Evolutionary conservation across 495 filamentous ascomycete species (phyloP), one percentile per base, ranked within the genome.

Genomic region (Cercophora newfieldiana): DNA sequence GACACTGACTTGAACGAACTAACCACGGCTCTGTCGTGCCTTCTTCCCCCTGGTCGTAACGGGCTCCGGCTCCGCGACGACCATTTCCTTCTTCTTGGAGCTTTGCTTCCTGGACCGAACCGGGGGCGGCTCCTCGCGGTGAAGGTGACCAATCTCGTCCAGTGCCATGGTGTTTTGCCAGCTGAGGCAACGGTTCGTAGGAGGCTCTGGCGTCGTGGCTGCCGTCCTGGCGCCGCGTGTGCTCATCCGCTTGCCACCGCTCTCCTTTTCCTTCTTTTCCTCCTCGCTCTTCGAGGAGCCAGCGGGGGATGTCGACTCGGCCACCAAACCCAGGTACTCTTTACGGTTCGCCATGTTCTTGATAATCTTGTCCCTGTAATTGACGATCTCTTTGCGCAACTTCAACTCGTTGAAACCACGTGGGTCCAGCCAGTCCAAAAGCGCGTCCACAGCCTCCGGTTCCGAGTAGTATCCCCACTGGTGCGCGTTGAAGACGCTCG

Each of bases 401-500:
- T 92, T 94, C 33, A 87, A 76, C 76, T 99, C 95, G 33, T 95
- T 91, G 44, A 87, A 78, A 0, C 95, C 95, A 26, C 90, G 89
- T 7, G 87, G 80, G 71, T 99, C 95, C 5, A 99, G 83, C 95
- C 95, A 99, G 28, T 83, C 85, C 59, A 97, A 85, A 18, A 98
- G 85, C 63, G 82, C 83, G 55, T 94, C 92, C 7, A 99, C 75
- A 24, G 88, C 80, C 22, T 88, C 85, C 0, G 92, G 88, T 1
- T 94, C 89, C 55, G 95, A 90, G 73, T 91, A 92, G 79, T 90
- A 99, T 16, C 90, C 95, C 91, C 94, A 98, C 74, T 97, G 90
- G 10, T 79, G 79, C 1, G 95, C 93, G 66, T 84, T 88, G 31
- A 85, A 87, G 0, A 97, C 85, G 69, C 88, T 88, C 0, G 92